phyloP scores from a whole-genome alignment of 1,139 yeast species.

The Yamadazyma mexicana region DNA sequence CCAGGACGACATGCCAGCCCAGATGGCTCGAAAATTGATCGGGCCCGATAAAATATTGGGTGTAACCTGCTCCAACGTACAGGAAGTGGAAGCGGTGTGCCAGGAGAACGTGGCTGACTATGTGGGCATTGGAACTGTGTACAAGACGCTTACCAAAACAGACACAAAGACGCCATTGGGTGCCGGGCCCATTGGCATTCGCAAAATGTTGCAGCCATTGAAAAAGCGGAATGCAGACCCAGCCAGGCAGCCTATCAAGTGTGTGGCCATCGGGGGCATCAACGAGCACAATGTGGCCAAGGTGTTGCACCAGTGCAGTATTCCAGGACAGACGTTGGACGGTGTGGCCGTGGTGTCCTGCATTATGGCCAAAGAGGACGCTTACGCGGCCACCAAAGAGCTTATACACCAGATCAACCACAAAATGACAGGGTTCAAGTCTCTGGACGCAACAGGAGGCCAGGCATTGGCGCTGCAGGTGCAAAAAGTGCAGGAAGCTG shows the following conservation, averaged over 20 bases:
- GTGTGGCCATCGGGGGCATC: constrained; percentile 88
- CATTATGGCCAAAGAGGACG: constrained; percentile 69
- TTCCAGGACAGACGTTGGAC: constrained; percentile 53
- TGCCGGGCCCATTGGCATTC: constrained; percentile 68
- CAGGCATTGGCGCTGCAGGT: background rate
- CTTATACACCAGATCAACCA: constrained; percentile 20
- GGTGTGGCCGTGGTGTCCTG: constrained; percentile 89
- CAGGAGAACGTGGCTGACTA: constrained; percentile 65
- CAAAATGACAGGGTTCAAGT: background rate
- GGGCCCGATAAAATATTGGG: constrained; percentile 82
- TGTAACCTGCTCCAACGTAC: constrained; percentile 63
- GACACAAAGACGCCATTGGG: constrained; percentile 44
- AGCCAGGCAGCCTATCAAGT: constrained; percentile 30
- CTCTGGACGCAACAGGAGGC: constrained; percentile 17
- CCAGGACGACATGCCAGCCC: constrained; percentile 82
- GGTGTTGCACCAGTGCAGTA: constrained; percentile 51
- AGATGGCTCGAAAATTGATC: constrained; percentile 56
- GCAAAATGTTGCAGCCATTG: constrained; percentile 52
- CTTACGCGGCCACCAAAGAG: constrained; percentile 52
- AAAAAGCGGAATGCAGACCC: constrained; percentile 25
- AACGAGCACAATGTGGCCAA: constrained; percentile 62
- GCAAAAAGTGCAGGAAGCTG: constrained; percentile 1
- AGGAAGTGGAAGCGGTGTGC: constrained; percentile 61
- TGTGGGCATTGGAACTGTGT: constrained; percentile 85
- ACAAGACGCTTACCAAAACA: constrained; percentile 70